A percentile compares a stretch with the other conserved stretches of the same genome.
Conservation (phyloP, 1,284 basidiomycete species). For the Ceratobasidium sp. region DNA sequence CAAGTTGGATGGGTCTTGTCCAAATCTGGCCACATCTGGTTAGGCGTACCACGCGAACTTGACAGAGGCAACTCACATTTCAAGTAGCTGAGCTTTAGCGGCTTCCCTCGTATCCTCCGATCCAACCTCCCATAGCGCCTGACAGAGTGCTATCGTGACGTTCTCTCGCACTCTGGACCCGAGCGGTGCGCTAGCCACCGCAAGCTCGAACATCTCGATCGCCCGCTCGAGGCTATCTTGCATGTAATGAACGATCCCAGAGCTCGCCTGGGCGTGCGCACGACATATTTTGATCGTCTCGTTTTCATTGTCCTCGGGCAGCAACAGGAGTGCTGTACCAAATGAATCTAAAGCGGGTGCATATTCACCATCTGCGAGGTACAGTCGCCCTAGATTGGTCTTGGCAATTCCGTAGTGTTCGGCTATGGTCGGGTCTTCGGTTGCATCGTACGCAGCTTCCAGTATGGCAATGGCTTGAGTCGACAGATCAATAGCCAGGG, state of each 20-base stretch:
- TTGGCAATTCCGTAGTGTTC: slow-evolving; percentile 84
- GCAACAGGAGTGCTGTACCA: slow-evolving; percentile 77
- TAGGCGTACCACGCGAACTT: slow-evolving; percentile 33
- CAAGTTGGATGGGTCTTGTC: slow-evolving; percentile 75
- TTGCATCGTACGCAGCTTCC: slow-evolving; percentile 88
- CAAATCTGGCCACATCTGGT: slow-evolving; percentile 61
- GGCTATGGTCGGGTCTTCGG: slow-evolving; percentile 82
- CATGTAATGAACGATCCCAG: slow-evolving; percentile 77
- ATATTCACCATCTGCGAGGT: slow-evolving; percentile 70
- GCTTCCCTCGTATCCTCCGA: slow-evolving; percentile 78
- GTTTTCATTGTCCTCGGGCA: slow-evolving; percentile 63
- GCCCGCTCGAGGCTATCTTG: slow-evolving; percentile 71
- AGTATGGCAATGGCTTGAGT: slow-evolving; percentile 76
- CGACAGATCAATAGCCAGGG: slow-evolving; percentile 69
- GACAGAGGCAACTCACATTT: slow-evolving; percentile 69
- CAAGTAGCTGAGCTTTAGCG: slow-evolving; percentile 83
- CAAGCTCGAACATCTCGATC: slow-evolving; percentile 72
- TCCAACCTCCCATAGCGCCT: slow-evolving; percentile 84
- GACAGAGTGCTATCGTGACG: slow-evolving; percentile 78
- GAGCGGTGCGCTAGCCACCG: slow-evolving; percentile 64
- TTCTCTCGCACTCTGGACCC: slow-evolving; percentile 68
- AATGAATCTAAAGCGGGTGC: slow-evolving; percentile 74
- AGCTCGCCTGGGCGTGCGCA: slow-evolving; percentile 75
- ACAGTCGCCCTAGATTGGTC: slow-evolving; percentile 82
- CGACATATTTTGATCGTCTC: slow-evolving; percentile 53